Base-by-base conservation (phyloP, 83 land plant species). In the Thuja plicata region DNA sequence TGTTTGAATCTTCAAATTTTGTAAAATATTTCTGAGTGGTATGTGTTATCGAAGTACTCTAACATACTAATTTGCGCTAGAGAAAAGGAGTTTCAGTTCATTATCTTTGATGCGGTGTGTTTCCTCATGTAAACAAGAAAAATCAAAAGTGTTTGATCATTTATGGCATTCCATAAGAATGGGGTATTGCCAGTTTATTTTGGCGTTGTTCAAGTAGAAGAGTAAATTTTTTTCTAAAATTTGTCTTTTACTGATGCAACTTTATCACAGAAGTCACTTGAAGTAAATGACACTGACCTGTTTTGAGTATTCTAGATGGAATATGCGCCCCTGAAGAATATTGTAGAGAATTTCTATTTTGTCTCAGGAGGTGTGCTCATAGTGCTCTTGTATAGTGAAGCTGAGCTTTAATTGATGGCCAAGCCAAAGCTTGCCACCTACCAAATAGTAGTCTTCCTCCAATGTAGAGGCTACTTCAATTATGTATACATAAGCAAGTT, bases 401-500 rank as follows among this genome's bases (percentile, higher is more conserved):
- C 32, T 46, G 85, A 83, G 85, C 57, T 46, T 83, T n/a, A 81
- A n/a, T 30, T 83, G 52, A 35, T 83, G 55, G 57, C 35, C 45
- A 83, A 17, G 85, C 57, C 13, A 83, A 83, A 83, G 85, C 54
- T 83, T 83, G 55, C 85, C 85, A 83, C 57, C 85, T 83, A 37
- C 85, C 85, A 46, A 83, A 45, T 45, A 48, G 46, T 83, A 48
- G 85, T 30, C 85, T 83, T 83, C 48, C 55, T 83, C 50, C 85
- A 83, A 45, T 83, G 85, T n/a, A 83, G 85, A 45, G 55, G 85
- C 85, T 83, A 48, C 45, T 83, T 83, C 85, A 45, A 83, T 48
- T 83, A 83, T 83, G 85, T 83, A 83, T 83, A 83, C 85, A 83
- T 46, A 83, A 83, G 85, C 85, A 83, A 83, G 54, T 45, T 48